phyloP scores from a whole-genome alignment of 202 grass and related monocot genomes.

The Tripidium arundinaceum region DNA sequence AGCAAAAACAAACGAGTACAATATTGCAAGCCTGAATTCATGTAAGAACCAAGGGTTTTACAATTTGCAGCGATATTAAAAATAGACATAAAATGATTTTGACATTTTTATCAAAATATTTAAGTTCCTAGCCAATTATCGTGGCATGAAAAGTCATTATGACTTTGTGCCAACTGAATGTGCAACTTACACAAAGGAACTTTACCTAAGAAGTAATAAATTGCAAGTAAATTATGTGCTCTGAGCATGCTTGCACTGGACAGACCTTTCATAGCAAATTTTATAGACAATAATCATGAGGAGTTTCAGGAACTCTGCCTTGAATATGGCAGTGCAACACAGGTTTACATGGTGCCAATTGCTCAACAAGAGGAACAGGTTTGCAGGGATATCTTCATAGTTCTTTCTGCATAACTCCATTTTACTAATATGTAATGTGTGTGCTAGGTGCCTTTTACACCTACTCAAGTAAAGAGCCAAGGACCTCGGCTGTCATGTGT shows the following conservation, averaged over 20 bases:
- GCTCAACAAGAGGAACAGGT: constrained; percentile 94
- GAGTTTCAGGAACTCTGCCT: constrained; percentile 72
- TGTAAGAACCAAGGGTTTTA: not conserved
- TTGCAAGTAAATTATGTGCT: constrained; percentile 5
- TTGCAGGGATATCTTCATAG: constrained; percentile 27
- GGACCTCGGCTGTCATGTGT: constrained; percentile 41
- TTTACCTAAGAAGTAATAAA: constrained; percentile 7
- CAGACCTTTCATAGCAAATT: constrained; percentile 73
- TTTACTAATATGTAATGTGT: constrained; percentile 25
- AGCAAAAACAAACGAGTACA: not conserved
- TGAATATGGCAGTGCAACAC: constrained; percentile 91
- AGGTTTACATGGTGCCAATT: constrained; percentile 76
- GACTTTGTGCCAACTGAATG: not conserved
- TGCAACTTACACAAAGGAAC: not conserved
- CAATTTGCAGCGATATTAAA: not conserved
- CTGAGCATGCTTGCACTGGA: constrained; percentile 72
- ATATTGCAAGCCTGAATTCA: not conserved
- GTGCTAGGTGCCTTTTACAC: constrained; percentile 73
- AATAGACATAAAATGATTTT: not conserved
- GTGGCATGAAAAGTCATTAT: not conserved
- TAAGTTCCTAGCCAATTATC: not conserved
- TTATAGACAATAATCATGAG: constrained; percentile 33
- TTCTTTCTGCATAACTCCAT: constrained; percentile 12
- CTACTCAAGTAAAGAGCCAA: constrained; percentile 84
- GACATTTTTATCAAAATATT: not conserved